These are phyloP conservation scores for Beauveria sp. DNA, from an alignment of 2,329 filamentous ascomycete genomes.

Conservation along the genomic window DNA sequence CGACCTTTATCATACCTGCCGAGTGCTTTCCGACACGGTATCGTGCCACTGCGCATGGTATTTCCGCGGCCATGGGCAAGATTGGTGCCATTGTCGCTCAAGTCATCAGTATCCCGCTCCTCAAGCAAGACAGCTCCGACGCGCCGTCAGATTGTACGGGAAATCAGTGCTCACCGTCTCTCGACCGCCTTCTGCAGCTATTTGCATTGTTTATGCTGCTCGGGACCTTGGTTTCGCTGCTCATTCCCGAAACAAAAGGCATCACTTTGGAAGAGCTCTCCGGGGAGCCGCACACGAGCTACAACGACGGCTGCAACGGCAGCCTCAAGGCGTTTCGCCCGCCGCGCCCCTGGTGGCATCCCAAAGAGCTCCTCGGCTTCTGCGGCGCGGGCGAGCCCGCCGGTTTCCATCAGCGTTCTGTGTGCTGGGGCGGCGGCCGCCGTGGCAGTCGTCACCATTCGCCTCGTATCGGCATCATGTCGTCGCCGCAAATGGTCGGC, in stretches of 20 bases:
- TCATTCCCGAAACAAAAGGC: conserved; percentile 73
- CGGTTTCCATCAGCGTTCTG: conserved; percentile 36
- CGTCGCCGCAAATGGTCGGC: conserved; percentile 23
- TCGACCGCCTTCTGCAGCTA: conserved; percentile 68
- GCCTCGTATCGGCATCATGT: conserved; percentile 35
- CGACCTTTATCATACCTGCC: conserved; percentile 57
- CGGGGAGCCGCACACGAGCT: conserved; percentile 56
- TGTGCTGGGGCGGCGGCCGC: not conserved
- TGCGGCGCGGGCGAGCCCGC: conserved; percentile 44
- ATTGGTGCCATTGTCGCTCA: conserved; percentile 62
- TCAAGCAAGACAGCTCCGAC: conserved; percentile 39
- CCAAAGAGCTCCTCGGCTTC: conserved; percentile 40
- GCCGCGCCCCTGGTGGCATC: conserved; percentile 23
- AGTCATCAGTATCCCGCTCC: conserved; percentile 54
- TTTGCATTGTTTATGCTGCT: conserved; percentile 75
- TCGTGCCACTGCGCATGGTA: conserved; percentile 53
- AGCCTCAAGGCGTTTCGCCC: conserved; percentile 30
- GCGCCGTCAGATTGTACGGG: conserved; percentile 41
- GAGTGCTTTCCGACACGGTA: conserved; percentile 60
- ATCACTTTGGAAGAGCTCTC: conserved; percentile 65
- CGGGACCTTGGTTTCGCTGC: conserved; percentile 58
- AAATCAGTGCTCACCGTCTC: conserved; percentile 46
- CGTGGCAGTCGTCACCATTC: conserved; percentile 18
- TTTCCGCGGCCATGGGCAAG: conserved; percentile 60
- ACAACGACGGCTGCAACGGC: conserved; percentile 44